These are phyloP conservation scores for Cladophialophora exuberans DNA, from an alignment of 2,329 filamentous ascomycete species.

Conservation along the genomic window DNA sequence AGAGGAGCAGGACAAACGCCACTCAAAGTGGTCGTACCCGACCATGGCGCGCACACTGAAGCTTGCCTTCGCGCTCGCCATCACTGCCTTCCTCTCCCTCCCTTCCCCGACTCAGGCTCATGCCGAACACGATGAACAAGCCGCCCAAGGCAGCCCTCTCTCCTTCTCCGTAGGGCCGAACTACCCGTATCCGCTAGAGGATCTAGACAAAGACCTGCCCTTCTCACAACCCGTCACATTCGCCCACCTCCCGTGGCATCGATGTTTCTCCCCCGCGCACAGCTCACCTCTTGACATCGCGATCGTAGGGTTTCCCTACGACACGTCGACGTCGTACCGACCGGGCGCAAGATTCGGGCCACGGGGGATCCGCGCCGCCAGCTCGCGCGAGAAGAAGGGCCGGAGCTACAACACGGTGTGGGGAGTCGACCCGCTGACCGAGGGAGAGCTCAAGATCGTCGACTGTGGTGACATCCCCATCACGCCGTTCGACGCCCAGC, in stretches of 20 bases:
- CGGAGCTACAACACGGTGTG: constrained; percentile 37
- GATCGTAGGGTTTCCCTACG: constrained; percentile 40
- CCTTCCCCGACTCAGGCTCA: background rate
- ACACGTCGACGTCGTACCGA: constrained; percentile 39
- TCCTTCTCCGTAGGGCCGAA: constrained; percentile 30
- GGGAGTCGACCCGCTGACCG: constrained; percentile 36
- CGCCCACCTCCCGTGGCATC: constrained; percentile 36
- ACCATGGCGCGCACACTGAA: too few species aligned
- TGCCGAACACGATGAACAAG: background rate
- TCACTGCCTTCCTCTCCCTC: background rate
- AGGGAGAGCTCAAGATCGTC: constrained; percentile 58
- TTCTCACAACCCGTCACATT: constrained; percentile 39
- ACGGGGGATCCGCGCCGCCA: constrained; percentile 38
- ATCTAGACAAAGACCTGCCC: constrained; percentile 38
- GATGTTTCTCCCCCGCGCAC: constrained; percentile 35
- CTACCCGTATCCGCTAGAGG: constrained; percentile 33
- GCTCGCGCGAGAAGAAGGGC: constrained; percentile 36
- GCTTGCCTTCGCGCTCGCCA: too few species aligned
- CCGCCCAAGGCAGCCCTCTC: background rate
- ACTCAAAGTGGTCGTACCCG: too few species aligned
- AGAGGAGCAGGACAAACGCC: too few species aligned
- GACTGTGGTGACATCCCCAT: constrained; percentile 86
- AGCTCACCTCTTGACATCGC: constrained; percentile 36
- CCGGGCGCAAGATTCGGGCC: constrained; percentile 40
- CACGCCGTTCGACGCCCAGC: constrained; percentile 83